Evolutionary conservation across 2,329 filamentous ascomycete genomes (phyloP), one percentile per base, ranked within the genome.

Genomic region (Colletotrichum gloeosporioides): DNA sequence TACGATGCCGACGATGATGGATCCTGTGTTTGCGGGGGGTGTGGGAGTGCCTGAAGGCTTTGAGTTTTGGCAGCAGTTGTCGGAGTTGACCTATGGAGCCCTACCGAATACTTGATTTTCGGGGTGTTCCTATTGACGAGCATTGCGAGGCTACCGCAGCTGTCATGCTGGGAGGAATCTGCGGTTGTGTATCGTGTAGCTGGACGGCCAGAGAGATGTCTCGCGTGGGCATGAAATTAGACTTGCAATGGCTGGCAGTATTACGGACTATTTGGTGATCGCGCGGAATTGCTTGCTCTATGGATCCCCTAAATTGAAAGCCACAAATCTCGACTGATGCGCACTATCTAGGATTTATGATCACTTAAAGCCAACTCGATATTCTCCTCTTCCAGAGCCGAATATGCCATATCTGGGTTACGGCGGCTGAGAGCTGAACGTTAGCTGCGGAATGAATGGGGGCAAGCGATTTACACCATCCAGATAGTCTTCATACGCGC

Each of bases 291-390:
- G n/a, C n/a, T n/a, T n/a, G n/a, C n/a, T n/a, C n/a, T n/a, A n/a
- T n/a, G n/a, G n/a, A n/a, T n/a, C n/a, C n/a, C n/a, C n/a, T n/a
- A n/a, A n/a, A 39, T 18, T 39, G 2, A 18, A 9, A 18, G 4
- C 36, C 16, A 39, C 4, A 39, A 39, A 5, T 39, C 18, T 9
- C 16, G 16, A 18, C 1, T 18, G 36, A 9, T 39, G 36, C 34
- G 16, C 13, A 2, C 1, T 2, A 16, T 39, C 2, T 18, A 8
- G 16, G 18, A 1, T 39, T 18, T 39, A 0, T 16, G 1, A 39
- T 39, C 16, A 18, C 2, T 44, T 44, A 1, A 44, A 44, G 1
- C 1, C 8, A 3, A 44, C 39, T 44, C 39, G 10, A 44, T 10
- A 8, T 44, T 44, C 8, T 44, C 18, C 39, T 10, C 0, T 44